Percentiles rank a stretch among this genome's conserved stretches.
Evolutionary conservation across 805 yeast species (phyloP).

Genomic region (Wickerhamiella occidentalis): DNA sequence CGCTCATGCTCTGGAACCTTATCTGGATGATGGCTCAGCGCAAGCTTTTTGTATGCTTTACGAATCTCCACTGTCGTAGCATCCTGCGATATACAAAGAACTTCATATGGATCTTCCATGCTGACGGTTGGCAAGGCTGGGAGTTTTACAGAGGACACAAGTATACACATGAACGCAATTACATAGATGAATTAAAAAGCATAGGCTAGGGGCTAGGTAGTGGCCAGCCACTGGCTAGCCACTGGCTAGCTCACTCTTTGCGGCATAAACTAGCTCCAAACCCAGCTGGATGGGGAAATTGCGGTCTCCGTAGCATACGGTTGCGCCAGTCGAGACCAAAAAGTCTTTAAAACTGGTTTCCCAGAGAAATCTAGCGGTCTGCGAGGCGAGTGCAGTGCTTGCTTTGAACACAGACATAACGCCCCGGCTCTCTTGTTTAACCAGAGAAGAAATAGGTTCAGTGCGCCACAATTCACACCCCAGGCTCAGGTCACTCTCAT

Average conservation of each 20-base stretch:
- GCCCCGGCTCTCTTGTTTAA: neutral
- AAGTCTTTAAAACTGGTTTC: constrained; percentile 79
- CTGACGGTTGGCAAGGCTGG: neutral
- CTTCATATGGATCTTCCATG: constrained; percentile 38
- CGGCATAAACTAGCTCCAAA: constrained; percentile 19
- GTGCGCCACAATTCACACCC: constrained; percentile 77
- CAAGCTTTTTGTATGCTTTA: constrained; percentile 74
- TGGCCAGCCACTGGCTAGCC: no score
- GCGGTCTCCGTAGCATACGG: constrained; percentile 20
- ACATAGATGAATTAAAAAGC: no score
- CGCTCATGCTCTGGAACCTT: constrained; percentile 60
- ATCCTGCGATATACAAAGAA: constrained; percentile 52
- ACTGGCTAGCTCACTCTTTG: neutral
- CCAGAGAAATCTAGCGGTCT: constrained; percentile 59
- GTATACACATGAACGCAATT: no score
- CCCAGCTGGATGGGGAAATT: constrained; percentile 18
- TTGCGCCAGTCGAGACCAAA: constrained; percentile 56
- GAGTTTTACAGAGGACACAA: neutral
- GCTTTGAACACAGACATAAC: constrained; percentile 55
- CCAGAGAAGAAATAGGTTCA: constrained; percentile 18
- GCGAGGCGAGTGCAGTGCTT: constrained; percentile 55
- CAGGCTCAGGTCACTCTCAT: constrained; percentile 70
- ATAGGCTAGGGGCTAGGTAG: no score
- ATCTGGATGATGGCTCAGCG: constrained; percentile 80
- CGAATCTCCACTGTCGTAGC: constrained; percentile 67